A percentile compares a stretch with the other conserved stretches of the same genome.
These are phyloP conservation scores for Hypholoma fasciculare DNA, from an alignment of 768 basidiomycete species.

Conservation along the genomic window DNA sequence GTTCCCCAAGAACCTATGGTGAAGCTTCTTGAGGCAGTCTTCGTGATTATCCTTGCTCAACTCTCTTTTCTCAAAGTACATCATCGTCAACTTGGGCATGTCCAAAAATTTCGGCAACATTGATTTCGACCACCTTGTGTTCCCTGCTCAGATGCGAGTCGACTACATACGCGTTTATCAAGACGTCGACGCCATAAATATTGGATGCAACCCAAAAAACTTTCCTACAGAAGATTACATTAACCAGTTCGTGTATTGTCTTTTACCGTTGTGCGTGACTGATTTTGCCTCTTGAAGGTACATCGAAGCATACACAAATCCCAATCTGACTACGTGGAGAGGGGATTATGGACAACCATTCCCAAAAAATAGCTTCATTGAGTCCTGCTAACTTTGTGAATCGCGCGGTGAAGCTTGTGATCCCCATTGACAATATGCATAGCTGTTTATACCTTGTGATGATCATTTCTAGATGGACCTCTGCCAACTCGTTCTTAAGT, in stretches of 20 bases:
- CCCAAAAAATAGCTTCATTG: constrained; percentile 59
- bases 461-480: no score
- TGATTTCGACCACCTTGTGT: constrained; percentile 68
- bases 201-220: constrained; percentile 80
- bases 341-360: constrained; percentile 62
- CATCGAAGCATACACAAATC: constrained; percentile 77
- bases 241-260: constrained; percentile 44
- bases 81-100: constrained; percentile 86
- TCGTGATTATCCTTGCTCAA: neutral
- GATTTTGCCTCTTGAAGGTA: constrained; percentile 30
- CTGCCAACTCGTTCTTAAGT: no score
- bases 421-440: neutral
- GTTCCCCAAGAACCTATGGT: constrained; percentile 88
- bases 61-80: constrained; percentile 48
- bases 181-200: constrained; percentile 61
- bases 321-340: constrained; percentile 79
- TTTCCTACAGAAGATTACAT: constrained; percentile 87
- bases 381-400: neutral
- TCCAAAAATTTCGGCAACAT: constrained; percentile 74
- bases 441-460: no score
- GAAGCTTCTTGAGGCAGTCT: constrained; percentile 8
- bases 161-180: constrained; percentile 95
- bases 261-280: neutral
- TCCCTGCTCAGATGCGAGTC: constrained; percentile 73
- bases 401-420: neutral